These are phyloP conservation scores for Cladophialophora chaetospira DNA, from an alignment of 2,329 filamentous ascomycete genomes.

Conservation along the genomic window DNA sequence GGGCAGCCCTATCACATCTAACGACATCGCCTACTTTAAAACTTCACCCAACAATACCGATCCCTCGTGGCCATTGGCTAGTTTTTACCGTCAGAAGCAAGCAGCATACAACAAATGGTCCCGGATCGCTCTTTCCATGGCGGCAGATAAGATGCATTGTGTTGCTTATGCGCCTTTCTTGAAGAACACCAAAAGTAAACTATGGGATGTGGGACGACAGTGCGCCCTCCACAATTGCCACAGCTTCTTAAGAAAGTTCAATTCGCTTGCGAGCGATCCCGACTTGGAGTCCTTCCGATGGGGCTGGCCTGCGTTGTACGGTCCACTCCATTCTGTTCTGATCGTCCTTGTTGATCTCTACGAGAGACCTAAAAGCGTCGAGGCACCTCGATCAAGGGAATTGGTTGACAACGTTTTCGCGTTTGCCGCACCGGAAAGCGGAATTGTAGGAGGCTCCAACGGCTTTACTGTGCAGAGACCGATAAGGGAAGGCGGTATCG, in stretches of 20 bases:
- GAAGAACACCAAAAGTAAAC: conserved; percentile 50
- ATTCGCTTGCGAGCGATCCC: conserved; percentile 49
- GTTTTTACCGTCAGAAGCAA: conserved; percentile 47
- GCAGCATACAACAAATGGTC: conserved; percentile 51
- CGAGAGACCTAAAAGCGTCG: conserved; percentile 48
- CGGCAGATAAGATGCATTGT: conserved; percentile 48
- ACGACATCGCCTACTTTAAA: conserved; percentile 26
- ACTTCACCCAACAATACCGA: conserved; percentile 8
- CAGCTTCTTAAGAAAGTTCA: conserved; percentile 53
- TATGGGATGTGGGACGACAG: conserved; percentile 50
- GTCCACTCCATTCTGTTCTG: conserved; percentile 50
- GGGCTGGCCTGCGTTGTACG: conserved; percentile 51
- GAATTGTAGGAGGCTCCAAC: conserved; percentile 50
- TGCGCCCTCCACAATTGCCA: conserved; percentile 51
- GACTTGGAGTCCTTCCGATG: conserved; percentile 53
- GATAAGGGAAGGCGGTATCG: conserved; percentile 50
- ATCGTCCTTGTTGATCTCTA: conserved; percentile 54
- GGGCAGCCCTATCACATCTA: conserved; percentile 27
- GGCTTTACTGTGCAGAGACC: conserved; percentile 47
- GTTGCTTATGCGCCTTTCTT: conserved; percentile 52
- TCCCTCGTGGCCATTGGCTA: conserved; percentile 35
- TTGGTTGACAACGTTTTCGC: conserved; percentile 52
- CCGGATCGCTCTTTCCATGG: conserved; percentile 46
- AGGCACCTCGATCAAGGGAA: conserved; percentile 48
- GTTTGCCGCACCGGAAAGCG: conserved; percentile 47